Percentiles rank a stretch among this genome's conserved stretches.
These are phyloP conservation scores for Naganishia friedmannii DNA, from an alignment of 768 basidiomycete species.

Conservation along the genomic window DNA sequence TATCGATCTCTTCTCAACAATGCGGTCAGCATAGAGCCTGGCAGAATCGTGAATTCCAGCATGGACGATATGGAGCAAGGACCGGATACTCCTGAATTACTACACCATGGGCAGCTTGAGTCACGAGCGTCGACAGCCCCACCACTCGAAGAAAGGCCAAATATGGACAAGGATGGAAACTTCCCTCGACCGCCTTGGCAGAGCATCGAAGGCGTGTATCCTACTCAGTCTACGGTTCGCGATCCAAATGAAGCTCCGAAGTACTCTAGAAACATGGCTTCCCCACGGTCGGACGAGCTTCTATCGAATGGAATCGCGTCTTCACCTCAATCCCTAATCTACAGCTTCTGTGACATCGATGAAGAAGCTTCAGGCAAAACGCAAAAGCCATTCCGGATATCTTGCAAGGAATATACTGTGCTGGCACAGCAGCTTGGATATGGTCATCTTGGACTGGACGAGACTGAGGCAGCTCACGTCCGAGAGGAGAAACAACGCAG, in stretches of 20 bases:
- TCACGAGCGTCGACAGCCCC: not conserved
- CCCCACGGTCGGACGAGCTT: not conserved
- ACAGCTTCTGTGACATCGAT: not conserved
- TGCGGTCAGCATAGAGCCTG: not conserved
- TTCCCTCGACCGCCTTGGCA: not conserved
- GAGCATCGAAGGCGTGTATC: not conserved
- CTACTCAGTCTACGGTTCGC: not conserved
- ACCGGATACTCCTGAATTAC: not conserved
- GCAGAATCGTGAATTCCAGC: not conserved
- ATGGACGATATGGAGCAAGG: not conserved
- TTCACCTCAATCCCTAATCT: slow-evolving; percentile 5
- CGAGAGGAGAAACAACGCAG: not conserved
- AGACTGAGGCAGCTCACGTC: not conserved
- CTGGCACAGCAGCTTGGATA: slow-evolving; percentile 8
- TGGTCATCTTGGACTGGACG: not conserved
- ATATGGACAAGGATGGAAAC: not conserved
- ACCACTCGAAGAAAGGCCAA: not conserved
- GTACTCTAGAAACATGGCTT: not conserved
- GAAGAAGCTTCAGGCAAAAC: not conserved
- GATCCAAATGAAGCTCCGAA: not conserved
- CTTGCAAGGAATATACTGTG: not conserved
- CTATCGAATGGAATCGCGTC: not conserved
- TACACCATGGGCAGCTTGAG: not conserved
- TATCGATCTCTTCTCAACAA: slow-evolving; percentile 2
- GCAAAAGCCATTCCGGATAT: not conserved